These are phyloP conservation scores for Ogataea sp. DNA, from an alignment of 805 yeast species.

Conservation along the genomic window DNA sequence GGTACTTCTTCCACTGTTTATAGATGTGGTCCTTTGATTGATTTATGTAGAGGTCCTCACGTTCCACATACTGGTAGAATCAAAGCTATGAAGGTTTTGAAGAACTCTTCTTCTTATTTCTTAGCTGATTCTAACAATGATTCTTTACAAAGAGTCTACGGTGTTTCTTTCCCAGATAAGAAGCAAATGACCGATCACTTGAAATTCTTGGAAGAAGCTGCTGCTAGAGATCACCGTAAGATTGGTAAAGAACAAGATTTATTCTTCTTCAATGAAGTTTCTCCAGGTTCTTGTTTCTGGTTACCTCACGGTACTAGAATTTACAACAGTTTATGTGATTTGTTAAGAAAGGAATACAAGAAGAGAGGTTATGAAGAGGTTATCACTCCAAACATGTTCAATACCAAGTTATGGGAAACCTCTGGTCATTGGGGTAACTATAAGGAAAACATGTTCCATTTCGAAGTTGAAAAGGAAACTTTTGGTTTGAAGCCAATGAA, in stretches of 20 bases:
- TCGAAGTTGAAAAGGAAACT: conserved; percentile 93
- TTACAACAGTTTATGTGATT: conserved; percentile 76
- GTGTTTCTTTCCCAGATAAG: conserved; percentile 98
- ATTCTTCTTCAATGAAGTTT: conserved; percentile 90
- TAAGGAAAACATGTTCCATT: conserved; percentile 94
- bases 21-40: conserved; percentile 96
- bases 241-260: conserved; percentile 95
- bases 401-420: conserved; percentile 95
- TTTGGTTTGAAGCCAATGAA: conserved; percentile 94
- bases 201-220: conserved; percentile 92
- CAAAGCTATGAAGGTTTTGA: conserved; percentile 87
- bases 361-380: conserved; percentile 97
- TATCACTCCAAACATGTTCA: conserved; percentile 98
- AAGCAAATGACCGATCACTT: conserved; percentile 90
- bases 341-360: conserved; percentile 78
- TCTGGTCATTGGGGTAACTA: conserved; percentile 99
- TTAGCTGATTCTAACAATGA: conserved; percentile 89
- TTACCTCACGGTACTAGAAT: conserved; percentile 98
- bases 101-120: conserved; percentile 94
- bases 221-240: conserved; percentile 91
- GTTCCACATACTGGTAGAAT: conserved; percentile 96
- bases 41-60: conserved; percentile 96
- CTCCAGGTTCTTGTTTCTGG: conserved; percentile 99
- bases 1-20: conserved; percentile 94
- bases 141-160: conserved; percentile 94